Percentiles rank a stretch among this genome's conserved stretches.
These are phyloP conservation scores for Prunus yedoensis DNA, from an alignment of 331 rosid species.

Conservation along the genomic window DNA sequence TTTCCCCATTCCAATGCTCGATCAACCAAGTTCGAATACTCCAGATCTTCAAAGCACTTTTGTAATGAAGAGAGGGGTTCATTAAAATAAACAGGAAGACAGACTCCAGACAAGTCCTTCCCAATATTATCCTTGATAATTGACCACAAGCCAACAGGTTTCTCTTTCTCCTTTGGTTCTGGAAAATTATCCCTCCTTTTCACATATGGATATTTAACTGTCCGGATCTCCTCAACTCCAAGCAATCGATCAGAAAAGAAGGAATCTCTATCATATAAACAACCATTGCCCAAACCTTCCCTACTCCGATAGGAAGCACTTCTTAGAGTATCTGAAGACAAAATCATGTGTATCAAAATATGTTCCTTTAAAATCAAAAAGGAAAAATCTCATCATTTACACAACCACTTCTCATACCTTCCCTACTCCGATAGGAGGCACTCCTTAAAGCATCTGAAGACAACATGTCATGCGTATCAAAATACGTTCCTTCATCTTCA, in stretches of 20 bases:
- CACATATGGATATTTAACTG: conserved; percentile 67
- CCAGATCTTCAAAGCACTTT: conserved; percentile 98
- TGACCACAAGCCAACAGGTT: conserved; percentile 92
- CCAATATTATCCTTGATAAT: conserved; percentile 98
- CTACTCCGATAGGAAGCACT: conserved; percentile 89
- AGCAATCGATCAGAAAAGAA: conserved; percentile 55
- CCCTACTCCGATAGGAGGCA: conserved; percentile 93
- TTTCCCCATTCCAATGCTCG: conserved; percentile 94
- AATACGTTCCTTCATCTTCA: conserved; percentile 87
- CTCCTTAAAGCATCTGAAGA: conserved; percentile 90
- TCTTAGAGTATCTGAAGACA: conserved; percentile 76
- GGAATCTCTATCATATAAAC: conserved; percentile 60
- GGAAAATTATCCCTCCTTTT: conserved; percentile 91
- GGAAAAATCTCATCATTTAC: conserved; percentile 49
- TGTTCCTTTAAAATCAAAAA: conserved; percentile 42
- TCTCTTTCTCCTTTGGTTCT: conserved; percentile 94
- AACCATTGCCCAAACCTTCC: conserved; percentile 64
- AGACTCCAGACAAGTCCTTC: conserved; percentile 98
- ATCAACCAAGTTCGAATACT: conserved; percentile 94
- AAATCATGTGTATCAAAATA: conserved; percentile 73
- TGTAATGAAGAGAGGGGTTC: conserved; percentile 98
- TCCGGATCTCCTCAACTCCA: conserved; percentile 63
- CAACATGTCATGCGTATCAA: conserved; percentile 83
- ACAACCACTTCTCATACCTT: conserved; percentile 51
- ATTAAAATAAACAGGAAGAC: conserved; percentile 98